Conservation (phyloP, 2,329 filamentous ascomycete species). For the Ophiocordyceps polyrhachis-furcata region DNA sequence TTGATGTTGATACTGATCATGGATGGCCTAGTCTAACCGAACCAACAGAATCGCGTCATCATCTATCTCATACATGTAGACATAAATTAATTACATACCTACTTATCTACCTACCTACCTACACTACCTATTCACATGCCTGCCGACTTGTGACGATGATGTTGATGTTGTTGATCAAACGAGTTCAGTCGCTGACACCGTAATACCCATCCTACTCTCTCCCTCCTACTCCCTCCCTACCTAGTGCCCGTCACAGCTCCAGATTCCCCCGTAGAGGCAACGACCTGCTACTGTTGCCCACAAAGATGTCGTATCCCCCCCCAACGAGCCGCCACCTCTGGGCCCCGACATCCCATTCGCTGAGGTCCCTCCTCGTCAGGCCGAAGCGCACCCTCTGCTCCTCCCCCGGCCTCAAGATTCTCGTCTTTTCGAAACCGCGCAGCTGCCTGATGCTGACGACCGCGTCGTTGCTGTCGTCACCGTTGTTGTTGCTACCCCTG, state of each 20-base stretch:
- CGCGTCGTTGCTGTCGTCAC: conserved; percentile 5
- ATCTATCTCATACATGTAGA: too few species aligned
- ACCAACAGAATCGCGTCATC: too few species aligned
- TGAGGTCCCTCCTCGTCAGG: conserved; percentile 44
- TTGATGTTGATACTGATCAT: too few species aligned
- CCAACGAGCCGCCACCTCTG: conserved; percentile 40
- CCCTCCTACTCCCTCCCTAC: background rate
- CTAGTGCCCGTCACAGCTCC: background rate
- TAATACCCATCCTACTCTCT: background rate
- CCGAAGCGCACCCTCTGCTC: conserved; percentile 27
- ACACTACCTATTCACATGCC: too few species aligned
- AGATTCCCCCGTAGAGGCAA: conserved; percentile 22
- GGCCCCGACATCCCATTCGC: conserved; percentile 41
- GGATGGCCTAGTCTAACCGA: too few species aligned
- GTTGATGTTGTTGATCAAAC: background rate
- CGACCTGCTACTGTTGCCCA: conserved; percentile 28
- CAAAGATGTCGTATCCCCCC: conserved; percentile 23
- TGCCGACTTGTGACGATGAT: background rate
- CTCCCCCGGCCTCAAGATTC: conserved; percentile 23
- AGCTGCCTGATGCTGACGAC: conserved; percentile 35
- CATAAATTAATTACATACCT: too few species aligned
- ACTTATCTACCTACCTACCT: too few species aligned
- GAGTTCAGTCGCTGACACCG: background rate
- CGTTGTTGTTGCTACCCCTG: background rate
- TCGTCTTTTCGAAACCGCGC: conserved; percentile 46